Evolutionary conservation across 2,329 filamentous ascomycete genomes (phyloP).

Genomic region (Magnaporthiopsis incrustans): DNA sequence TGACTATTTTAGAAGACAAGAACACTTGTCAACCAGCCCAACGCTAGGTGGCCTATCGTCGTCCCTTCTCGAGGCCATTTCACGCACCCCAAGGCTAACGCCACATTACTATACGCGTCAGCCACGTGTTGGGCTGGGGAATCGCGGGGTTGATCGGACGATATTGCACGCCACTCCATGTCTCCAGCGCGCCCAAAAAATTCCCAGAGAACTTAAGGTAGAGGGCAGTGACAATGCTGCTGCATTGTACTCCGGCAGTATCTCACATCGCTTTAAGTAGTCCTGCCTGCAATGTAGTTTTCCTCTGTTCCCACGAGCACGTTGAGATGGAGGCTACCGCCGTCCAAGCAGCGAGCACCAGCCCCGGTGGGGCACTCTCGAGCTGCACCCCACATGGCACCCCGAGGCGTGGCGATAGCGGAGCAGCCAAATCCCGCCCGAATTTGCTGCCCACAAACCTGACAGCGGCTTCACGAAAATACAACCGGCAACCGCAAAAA

Average conservation of each 20-base stretch:
- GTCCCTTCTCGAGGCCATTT: background rate
- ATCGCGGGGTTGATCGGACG: conserved; percentile 1
- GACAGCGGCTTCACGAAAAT: conserved; percentile 4
- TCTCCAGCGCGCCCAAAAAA: no score
- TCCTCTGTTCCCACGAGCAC: no score
- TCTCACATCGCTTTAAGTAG: no score
- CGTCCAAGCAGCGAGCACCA: background rate
- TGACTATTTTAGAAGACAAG: background rate
- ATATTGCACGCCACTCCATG: background rate
- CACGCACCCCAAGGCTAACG: background rate
- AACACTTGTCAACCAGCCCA: background rate
- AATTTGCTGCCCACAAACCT: conserved; percentile 8
- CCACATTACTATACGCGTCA: conserved; percentile 8
- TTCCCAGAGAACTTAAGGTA: no score
- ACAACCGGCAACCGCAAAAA: conserved; percentile 3
- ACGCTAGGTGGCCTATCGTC: background rate
- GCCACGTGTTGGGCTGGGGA: conserved; percentile 3
- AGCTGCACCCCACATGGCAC: background rate
- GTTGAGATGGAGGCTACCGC: no score
- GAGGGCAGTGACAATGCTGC: no score
- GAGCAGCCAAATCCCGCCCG: background rate
- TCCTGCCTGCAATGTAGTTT: no score
- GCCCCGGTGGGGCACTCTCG: background rate
- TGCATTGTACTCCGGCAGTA: no score
- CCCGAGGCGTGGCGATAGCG: conserved; percentile 5